Evolutionary conservation across 1,139 yeast genomes (phyloP).

Genomic region (Dujonia santamariae): DNA sequence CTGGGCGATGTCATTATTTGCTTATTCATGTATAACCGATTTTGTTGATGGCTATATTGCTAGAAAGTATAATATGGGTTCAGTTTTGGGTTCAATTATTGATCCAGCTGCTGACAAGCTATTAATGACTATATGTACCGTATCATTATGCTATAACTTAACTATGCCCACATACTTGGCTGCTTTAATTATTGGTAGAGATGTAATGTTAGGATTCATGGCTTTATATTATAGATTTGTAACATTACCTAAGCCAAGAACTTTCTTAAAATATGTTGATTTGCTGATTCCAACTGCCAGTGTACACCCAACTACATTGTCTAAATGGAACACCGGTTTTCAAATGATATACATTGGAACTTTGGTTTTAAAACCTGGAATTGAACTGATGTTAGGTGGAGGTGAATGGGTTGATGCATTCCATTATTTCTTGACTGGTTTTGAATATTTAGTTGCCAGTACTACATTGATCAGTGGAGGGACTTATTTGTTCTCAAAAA

Average conservation of each 20-base stretch:
- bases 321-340: slow-evolving; percentile 84
- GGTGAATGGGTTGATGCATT: slow-evolving; percentile 11
- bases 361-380: slow-evolving; percentile 65
- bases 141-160: slow-evolving; percentile 67
- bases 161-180: slow-evolving; percentile 72
- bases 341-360: slow-evolving; percentile 90
- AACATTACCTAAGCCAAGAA: slow-evolving; percentile 75
- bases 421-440: slow-evolving; percentile 13
- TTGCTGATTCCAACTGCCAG: slow-evolving; percentile 80
- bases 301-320: slow-evolving; percentile 84
- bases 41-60: slow-evolving; percentile 91
- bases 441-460: slow-evolving; percentile 52
- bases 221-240: slow-evolving; percentile 72
- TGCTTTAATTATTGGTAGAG: slow-evolving; percentile 77
- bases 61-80: slow-evolving; percentile 68
- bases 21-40: slow-evolving; percentile 87
- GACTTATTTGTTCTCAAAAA: slow-evolving; percentile 66
- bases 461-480: slow-evolving; percentile 81
- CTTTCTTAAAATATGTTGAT: slow-evolving; percentile 63
- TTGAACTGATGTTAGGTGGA: slow-evolving; percentile 28
- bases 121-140: slow-evolving; percentile 82
- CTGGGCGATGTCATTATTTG: slow-evolving; percentile 68
- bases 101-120: slow-evolving; percentile 97
- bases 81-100: slow-evolving; percentile 84
- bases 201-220: slow-evolving; percentile 68